These are phyloP conservation scores for Podospora anserina DNA, from an alignment of 495 filamentous ascomycete species.

Conservation along the genomic window DNA sequence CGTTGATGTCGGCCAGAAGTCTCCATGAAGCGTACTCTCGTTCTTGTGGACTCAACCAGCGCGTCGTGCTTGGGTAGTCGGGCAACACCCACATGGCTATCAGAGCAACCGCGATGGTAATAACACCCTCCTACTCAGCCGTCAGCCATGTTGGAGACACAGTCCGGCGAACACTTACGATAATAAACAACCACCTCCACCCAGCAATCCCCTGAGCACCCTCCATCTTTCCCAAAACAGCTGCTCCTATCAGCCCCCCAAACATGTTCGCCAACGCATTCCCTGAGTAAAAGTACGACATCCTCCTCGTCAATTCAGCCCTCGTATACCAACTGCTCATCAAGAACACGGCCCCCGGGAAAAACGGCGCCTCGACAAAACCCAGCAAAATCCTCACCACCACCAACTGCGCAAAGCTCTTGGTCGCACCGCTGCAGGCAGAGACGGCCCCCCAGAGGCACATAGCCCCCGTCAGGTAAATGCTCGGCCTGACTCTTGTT, in stretches of 20 bases:
- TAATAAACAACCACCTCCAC: conserved; percentile 38
- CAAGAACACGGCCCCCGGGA: conserved; percentile 46
- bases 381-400: conserved; percentile 62
- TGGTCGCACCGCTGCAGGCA: conserved; percentile 51
- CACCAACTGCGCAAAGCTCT: conserved; percentile 54
- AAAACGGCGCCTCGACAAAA: conserved; percentile 57
- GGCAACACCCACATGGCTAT: conserved; percentile 39
- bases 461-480: conserved; percentile 57
- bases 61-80: conserved; percentile 44
- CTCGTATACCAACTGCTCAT: conserved; percentile 54
- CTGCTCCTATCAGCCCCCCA: conserved; percentile 57
- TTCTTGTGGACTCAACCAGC: conserved; percentile 43
- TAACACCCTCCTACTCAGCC: conserved; percentile 32
- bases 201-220: conserved; percentile 40
- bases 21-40: conserved; percentile 41
- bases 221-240: conserved; percentile 41
- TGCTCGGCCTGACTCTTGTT: conserved; percentile 43
- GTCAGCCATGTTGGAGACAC: background rate
- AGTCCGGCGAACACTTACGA: conserved; percentile 13
- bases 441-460: conserved; percentile 61
- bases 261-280: conserved; percentile 57
- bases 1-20: conserved; percentile 42
- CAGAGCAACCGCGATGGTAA: conserved; percentile 43
- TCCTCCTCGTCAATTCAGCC: conserved; percentile 45
- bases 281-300: conserved; percentile 60